Base-by-base conservation (phyloP, 371 early-diverging fungal species). In the Apophysomyces trapeziformis region DNA sequence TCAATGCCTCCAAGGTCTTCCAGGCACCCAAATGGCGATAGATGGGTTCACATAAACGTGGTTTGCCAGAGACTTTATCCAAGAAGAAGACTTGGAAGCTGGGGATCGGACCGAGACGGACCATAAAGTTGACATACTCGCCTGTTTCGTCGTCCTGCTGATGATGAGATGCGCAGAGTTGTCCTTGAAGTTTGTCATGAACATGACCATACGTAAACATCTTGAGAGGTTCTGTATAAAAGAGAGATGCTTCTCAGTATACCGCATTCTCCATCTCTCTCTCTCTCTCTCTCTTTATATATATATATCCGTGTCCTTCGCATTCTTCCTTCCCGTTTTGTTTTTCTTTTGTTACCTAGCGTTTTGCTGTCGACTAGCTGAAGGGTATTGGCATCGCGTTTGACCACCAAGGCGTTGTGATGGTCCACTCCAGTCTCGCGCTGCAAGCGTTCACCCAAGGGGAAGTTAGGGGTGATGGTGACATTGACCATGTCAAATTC, bases 391-490 rank as follows among this genome's bases (percentile, higher is more conserved):
- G 86, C 89, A 60, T 88, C 89, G 32, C 85, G 78, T 50, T 83
- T 80, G 1, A 83, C 73, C 1, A 80, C 80, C 8, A 83, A 39
- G 5, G 78, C 80, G 32, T 77, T 73, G 3, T 79, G 79, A 26
- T 72, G 70, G 16, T 61, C 67, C n/a, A 80, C 63, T 1, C 77
- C 77, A 0, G 72, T 71, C 61, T 82, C 78, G 1, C 61, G 41
- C 54, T 76, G 80, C 14, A 82, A 60, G 5, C 38, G 26, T 35
- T 64, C 65, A 4, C 85, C 74, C 9, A 86, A 62, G 4, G 89
- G 88, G 63, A 87, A 90, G 65, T 87, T 85, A n/a, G 84, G 79
- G 7, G 90, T 86, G 37, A 87, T 76, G 16, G 89, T 85, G 1
- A 90, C 88, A 43, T 83, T 86, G 11, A 88, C 88, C 74, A 80